phyloP scores from a whole-genome alignment of 352 stramenopile genomes.

The Thalassiosira mediterranea region DNA sequence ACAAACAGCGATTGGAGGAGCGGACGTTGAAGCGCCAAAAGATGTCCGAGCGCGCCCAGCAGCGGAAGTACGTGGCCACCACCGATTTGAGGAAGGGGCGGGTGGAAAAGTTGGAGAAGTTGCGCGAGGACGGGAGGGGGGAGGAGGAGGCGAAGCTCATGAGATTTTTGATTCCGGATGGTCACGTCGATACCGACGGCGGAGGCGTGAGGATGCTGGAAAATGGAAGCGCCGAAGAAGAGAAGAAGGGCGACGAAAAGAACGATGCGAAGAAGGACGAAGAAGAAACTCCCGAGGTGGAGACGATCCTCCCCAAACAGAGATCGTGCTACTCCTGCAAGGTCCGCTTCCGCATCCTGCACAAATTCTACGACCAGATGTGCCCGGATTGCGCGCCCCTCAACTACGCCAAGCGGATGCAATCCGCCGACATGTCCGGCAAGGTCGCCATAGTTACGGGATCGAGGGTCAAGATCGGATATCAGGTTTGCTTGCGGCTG shows the following conservation, averaged over 20 bases:
- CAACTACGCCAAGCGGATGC: slow-evolving; percentile 92
- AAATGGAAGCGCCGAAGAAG: slow-evolving; percentile 40
- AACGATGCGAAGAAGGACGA: slow-evolving; percentile 28
- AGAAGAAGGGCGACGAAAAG: slow-evolving; percentile 14
- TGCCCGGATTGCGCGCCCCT: slow-evolving; percentile 91
- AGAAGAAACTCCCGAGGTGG: slow-evolving; percentile 34
- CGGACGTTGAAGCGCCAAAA: slow-evolving; percentile 77
- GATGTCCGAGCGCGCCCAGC: slow-evolving; percentile 61
- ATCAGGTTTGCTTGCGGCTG: slow-evolving; percentile 92
- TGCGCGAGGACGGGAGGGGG: slow-evolving; percentile 88
- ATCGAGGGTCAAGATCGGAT: slow-evolving; percentile 95
- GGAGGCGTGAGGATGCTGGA: slow-evolving; percentile 46
- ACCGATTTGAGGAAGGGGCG: slow-evolving; percentile 89
- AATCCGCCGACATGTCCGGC: slow-evolving; percentile 86
- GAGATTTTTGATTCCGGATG: slow-evolving; percentile 91
- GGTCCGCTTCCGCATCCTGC: slow-evolving; percentile 87
- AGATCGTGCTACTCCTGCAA: slow-evolving; percentile 95
- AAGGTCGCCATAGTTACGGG: slow-evolving; percentile 91
- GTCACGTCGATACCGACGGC: slow-evolving; percentile 71
- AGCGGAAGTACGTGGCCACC: slow-evolving; percentile 93
- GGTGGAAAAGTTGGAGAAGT: slow-evolving; percentile 90
- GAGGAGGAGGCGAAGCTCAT: slow-evolving; percentile 79
- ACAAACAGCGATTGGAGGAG: slow-evolving; percentile 55
- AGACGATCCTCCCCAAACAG: slow-evolving; percentile 85
- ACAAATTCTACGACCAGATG: slow-evolving; percentile 94